Evolutionary conservation across 139 green algal species (phyloP).

Genomic region (Volvox reticuliferus): DNA sequence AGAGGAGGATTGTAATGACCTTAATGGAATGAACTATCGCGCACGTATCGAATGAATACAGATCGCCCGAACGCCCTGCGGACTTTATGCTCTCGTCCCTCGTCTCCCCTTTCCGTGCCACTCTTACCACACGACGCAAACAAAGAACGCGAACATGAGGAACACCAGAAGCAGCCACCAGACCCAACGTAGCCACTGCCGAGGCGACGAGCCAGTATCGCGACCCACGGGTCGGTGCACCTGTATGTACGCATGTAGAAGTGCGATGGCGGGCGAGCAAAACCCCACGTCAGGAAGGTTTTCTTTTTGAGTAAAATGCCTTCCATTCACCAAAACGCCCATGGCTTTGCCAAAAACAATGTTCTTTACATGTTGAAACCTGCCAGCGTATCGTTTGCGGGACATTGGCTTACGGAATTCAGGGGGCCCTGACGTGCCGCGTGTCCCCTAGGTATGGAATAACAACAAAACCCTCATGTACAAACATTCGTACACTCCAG

Average conservation of each 20-base stretch:
- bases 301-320: not conserved
- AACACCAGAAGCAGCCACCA: constrained; percentile 6
- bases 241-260: not conserved
- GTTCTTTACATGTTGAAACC: no score
- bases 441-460: not conserved
- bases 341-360: no score
- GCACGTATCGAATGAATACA: no score
- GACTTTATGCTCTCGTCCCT: not conserved
- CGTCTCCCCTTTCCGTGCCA: not conserved
- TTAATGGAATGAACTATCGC: not conserved
- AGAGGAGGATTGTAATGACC: not conserved
- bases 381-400: not conserved
- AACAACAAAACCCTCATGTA: not conserved
- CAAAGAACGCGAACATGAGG: constrained; percentile 6
- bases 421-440: no score
- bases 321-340: no score
- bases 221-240: not conserved
- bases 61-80: no score
- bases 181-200: not conserved
- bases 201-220: not conserved
- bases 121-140: not conserved
- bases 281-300: not conserved
- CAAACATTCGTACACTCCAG: not conserved
- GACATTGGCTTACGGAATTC: no score
- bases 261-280: not conserved